Evolutionary conservation across 164 flowering plant species (phyloP), one percentile per base, ranked within the genome.

Genomic region (Kalanchoe fedtschenkoi): DNA sequence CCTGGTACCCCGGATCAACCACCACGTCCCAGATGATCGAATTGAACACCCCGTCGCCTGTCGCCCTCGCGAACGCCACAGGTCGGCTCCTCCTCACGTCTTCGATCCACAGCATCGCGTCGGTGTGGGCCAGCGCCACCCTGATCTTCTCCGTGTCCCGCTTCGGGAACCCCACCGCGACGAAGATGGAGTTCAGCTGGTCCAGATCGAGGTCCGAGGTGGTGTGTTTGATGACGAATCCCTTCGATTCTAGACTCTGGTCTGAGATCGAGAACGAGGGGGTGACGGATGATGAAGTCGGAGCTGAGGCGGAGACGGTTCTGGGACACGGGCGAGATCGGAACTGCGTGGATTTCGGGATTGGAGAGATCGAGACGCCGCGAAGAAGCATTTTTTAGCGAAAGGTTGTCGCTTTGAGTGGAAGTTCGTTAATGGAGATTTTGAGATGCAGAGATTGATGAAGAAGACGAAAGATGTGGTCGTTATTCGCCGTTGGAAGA

Each of bases 11-110:
- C 1, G 99, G 99, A 61, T 93, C 99, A 67, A 93, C 99, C 58
- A 93, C 97, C 61, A 93, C 99, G 68, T 90, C 99, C 99, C 97
- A 93, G 29, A 93, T 85, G 51, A 90, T 82, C 15, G 97, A 89
- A 63, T 93, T 93, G 78, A 93, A 93, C 13, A 90, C 96, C 0
- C 91, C 99, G 62, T 93, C 99, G 0, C 99, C 99, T 1, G 99
- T 93, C 8, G 97, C 96, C 34, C 99, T 65, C 0, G 96, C 99
- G 42, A 93, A 93, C 58, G 97, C 99, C 67, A 90, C 96, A 0
- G 95, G 95, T 60, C 62, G 62, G 62, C 63, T 69, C n/a, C 83
- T 76, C 76, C 76, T 80, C 71, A 66, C 16, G 76, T 83, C 66
- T 74, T 88, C 84, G 2, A 85, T 62, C 99, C 99, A 93, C 54